Evolutionary conservation across 2,329 filamentous ascomycete genomes (phyloP), one percentile per base, ranked within the genome.

Genomic region (Pseudocercospora vitis): DNA sequence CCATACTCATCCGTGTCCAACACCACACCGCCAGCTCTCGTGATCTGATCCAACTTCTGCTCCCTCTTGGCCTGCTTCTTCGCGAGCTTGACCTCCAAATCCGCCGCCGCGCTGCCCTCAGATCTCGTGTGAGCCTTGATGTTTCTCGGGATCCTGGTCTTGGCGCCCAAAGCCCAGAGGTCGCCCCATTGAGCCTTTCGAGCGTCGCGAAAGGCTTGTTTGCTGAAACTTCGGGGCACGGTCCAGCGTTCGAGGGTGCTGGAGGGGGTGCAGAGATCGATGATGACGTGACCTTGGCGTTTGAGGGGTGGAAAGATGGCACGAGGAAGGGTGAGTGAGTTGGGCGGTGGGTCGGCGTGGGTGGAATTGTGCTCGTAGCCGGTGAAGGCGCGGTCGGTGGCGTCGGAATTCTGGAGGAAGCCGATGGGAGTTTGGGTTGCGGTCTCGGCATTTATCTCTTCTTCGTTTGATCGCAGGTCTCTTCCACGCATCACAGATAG

Each of bases 201-300:
- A 29, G 94, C 94, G 68, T 97, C 94, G 64, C 88, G 89, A 74
- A 92, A 97, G 0, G 91, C 91, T 64, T 87, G 84, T 63, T 82
- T 85, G 70, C 86, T 86, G 72, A 86, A 94, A 55, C 85, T 90
- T 63, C 85, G 85, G 1, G 92, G 89, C 0, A 99, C 86, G 0
- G 87, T 94, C 94, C 94, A 99, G 51, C 94, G 88, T 76, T 99
- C 92, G 28, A 96, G 84, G 35, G 81, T 84, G 26, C 89, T 94
- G 0, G 83, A 80, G 0, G 92, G 87, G 0, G 94, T 97, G 77
- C 94, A 99, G 2, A 97, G 70, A 68, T 99, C 94, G 23, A 99
- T 76, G 12, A 87, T 89, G 37, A 97, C 86, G 69, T 99, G 94
- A 0, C 91, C 89, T 32, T 84, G 84, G 19, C 90, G 84, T 76